Evolutionary conservation across 2,329 filamentous ascomycete genomes (phyloP), one percentile per base, ranked within the genome.

Genomic region (Aspergillus proliferans): DNA sequence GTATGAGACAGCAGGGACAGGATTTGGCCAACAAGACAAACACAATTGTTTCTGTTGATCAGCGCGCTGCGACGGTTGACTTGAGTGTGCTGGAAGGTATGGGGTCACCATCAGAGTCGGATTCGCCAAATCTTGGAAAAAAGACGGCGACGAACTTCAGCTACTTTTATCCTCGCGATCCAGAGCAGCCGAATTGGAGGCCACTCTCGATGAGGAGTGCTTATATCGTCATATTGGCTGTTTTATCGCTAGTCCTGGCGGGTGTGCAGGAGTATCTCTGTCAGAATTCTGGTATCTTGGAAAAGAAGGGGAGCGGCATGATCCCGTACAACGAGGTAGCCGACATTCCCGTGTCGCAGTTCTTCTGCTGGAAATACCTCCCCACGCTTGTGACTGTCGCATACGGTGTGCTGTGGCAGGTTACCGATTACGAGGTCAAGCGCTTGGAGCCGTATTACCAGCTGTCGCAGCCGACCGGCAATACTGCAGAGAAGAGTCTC

Each of bases 361-460:
- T 67, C 52, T 68, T 69, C 50, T 61, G 55, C 18, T 69, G 66
- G 66, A 68, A 69, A 51, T 69, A 69, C 69, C 71, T 63, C 58
- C 73, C 49, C 54, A 73, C 75, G 10, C 65, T 76, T 43, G 58
- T 74, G n/a, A 70, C 74, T 30, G 72, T 77, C 43, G 66, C 67
- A 19, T 77, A 75, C 49, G 73, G 75, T 42, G 72, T 77, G 10
- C 53, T 76, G 10, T 77, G 74, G 71, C 74, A 76, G 49, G 72
- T 76, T 51, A 68, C 72, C 24, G 74, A 77, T 51, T 77, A 73
- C 45, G 74, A 77, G 36, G 72, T 76, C 43, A 75, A 76, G 53
- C 70, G 74, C n/a, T 56, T 77, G 26, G 74, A 77, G 50, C 74
- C 74, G 4, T 77, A 71, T 51, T 77, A 76, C 50, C 74, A 69